These are phyloP conservation scores for Termitomyces sp. DNA, from an alignment of 768 basidiomycete species.

Conservation along the genomic window DNA sequence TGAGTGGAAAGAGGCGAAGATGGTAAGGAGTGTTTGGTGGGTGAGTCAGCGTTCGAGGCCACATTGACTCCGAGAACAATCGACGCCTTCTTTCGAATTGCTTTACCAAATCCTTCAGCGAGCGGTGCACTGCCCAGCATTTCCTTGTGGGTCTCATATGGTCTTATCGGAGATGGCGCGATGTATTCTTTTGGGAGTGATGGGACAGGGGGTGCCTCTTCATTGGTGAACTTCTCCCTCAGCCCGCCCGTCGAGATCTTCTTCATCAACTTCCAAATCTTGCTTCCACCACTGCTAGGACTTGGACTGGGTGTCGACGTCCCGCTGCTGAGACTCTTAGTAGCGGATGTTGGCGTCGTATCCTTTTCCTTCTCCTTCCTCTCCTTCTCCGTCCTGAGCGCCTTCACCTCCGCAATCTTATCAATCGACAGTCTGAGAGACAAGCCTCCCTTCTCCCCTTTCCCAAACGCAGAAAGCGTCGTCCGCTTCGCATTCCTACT, in stretches of 20 bases:
- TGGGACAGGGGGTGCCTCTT: constrained; percentile 53
- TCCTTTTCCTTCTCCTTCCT: background rate
- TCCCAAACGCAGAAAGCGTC: constrained; percentile 14
- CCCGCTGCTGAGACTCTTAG: background rate
- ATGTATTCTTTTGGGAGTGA: constrained; percentile 46
- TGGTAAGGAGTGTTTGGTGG: background rate
- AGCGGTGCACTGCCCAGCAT: background rate
- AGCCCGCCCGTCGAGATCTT: constrained; percentile 63
- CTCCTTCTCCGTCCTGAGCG: background rate
- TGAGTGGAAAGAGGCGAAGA: constrained; percentile 1
- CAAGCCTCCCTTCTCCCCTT: constrained; percentile 11
- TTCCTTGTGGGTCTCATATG: background rate
- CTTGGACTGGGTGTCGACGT: constrained; percentile 16
- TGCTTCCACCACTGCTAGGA: constrained; percentile 31
- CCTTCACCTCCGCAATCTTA: constrained; percentile 18
- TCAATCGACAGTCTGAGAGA: constrained; percentile 32
- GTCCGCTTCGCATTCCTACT: constrained; percentile 24
- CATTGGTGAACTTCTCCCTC: constrained; percentile 47
- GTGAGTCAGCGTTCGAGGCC: constrained; percentile 1
- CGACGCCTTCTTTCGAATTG: constrained; percentile 13
- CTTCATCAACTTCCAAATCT: constrained; percentile 69
- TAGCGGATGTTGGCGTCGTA: background rate
- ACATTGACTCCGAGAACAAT: constrained; percentile 5
- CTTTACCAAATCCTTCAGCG: constrained; percentile 3
- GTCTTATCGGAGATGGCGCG: background rate